A percentile compares a stretch with the other conserved stretches of the same genome.
Evolutionary conservation across 139 green algal species (phyloP).

Genomic region (Dunaliella sp.): DNA sequence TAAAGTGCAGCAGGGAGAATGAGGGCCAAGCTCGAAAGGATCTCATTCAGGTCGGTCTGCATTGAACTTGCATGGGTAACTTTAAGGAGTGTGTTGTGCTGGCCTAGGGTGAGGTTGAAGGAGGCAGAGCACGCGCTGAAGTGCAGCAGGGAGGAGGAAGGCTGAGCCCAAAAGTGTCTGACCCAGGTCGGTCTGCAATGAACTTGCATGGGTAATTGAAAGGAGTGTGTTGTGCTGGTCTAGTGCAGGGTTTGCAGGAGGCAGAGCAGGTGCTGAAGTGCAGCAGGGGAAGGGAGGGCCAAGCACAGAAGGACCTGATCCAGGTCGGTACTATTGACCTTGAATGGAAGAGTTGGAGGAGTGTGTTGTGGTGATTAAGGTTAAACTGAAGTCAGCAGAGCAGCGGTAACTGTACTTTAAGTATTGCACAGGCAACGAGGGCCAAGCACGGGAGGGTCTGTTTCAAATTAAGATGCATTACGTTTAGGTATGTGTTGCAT

Average conservation of each 20-base stretch:
- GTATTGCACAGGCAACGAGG: background rate
- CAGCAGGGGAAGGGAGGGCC: background rate
- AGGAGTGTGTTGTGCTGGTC: background rate
- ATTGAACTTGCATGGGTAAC: too few relatives aligned
- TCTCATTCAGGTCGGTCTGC: background rate
- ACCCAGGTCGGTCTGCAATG: background rate
- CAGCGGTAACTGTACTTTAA: conserved; percentile 11
- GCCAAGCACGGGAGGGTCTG: background rate
- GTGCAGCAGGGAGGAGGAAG: background rate
- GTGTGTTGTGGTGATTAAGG: background rate
- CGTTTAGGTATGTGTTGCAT: too few relatives aligned
- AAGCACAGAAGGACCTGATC: background rate
- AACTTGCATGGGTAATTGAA: too few relatives aligned
- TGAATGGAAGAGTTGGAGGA: too few relatives aligned
- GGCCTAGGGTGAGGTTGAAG: background rate
- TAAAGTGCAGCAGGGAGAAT: background rate
- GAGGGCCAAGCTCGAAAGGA: background rate
- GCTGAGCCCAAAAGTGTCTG: background rate
- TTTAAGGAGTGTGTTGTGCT: too few relatives aligned
- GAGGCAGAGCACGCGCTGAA: background rate
- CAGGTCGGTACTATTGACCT: too few relatives aligned
- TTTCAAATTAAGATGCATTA: background rate
- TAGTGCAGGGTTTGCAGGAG: background rate
- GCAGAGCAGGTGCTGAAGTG: background rate
- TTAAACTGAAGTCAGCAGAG: background rate